Evolutionary conservation across 2,329 filamentous ascomycete species (phyloP).

Genomic region (Ramularia collo-cygni): DNA sequence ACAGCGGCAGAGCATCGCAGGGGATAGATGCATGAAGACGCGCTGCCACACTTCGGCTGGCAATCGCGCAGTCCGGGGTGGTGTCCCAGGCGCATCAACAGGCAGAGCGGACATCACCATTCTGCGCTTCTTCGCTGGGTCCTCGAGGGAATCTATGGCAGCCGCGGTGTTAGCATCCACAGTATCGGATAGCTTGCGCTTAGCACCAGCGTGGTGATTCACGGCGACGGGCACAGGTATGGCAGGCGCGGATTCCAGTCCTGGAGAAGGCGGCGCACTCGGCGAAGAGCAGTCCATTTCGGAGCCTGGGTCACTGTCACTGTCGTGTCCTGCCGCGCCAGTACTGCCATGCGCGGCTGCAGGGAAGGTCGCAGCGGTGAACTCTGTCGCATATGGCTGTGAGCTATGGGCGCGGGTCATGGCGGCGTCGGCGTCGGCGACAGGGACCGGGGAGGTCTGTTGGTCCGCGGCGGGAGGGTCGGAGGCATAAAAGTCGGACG

Average conservation of each 20-base stretch:
- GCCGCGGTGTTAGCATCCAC: constrained; percentile 6
- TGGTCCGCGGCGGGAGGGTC: constrained; percentile 2
- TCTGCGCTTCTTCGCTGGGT: constrained; percentile 19
- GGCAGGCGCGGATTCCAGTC: constrained; percentile 4
- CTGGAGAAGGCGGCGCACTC: constrained; percentile 17
- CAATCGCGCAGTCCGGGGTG: constrained; percentile 7
- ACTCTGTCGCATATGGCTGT: background rate
- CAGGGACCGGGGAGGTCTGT: background rate
- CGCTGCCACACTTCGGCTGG: constrained; percentile 28
- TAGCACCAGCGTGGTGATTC: constrained; percentile 17
- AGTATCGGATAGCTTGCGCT: constrained; percentile 25
- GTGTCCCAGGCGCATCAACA: background rate
- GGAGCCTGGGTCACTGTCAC: constrained; percentile 18
- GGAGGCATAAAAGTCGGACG: constrained; percentile 12
- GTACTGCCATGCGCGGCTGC: constrained; percentile 1
- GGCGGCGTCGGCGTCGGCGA: background rate
- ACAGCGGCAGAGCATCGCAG: constrained; percentile 28
- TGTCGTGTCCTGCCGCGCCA: constrained; percentile 4
- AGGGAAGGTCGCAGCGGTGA: background rate
- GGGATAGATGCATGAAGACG: constrained; percentile 27
- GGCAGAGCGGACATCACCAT: constrained; percentile 3
- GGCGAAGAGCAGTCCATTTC: constrained; percentile 27
- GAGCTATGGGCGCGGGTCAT: too few relatives aligned
- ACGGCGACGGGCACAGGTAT: background rate
- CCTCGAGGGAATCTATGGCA: constrained; percentile 8